phyloP scores from a whole-genome alignment of 148 eudicot species.

The Polygonum aviculare region DNA sequence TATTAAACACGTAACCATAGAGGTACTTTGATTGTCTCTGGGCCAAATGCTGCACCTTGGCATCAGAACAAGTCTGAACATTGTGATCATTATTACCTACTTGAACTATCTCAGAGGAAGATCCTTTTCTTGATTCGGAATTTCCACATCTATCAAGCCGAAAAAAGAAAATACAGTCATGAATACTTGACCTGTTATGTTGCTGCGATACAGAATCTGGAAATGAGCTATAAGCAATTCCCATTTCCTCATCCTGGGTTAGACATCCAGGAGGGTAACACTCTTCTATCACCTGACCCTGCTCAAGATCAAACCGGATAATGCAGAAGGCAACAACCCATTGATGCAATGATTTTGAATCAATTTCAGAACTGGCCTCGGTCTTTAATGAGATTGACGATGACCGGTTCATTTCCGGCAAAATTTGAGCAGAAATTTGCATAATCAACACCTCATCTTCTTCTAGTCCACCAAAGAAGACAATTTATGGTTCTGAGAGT shows the following conservation, averaged over 20 bases:
- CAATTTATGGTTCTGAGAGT: background rate
- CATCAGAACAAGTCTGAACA: constrained; percentile 13
- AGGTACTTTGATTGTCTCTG: constrained; percentile 31
- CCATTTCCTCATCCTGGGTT: constrained; percentile 74
- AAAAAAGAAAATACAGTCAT: constrained; percentile 91
- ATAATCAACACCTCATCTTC: constrained; percentile 20
- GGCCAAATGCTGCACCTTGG: constrained; percentile 12
- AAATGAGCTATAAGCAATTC: constrained; percentile 75
- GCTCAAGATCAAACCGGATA: constrained; percentile 93
- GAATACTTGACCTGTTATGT: constrained; percentile 74
- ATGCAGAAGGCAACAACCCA: constrained; percentile 85
- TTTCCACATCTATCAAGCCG: constrained; percentile 44
- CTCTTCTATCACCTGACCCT: constrained; percentile 90
- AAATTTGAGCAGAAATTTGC: constrained; percentile 21
- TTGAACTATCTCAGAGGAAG: constrained; percentile 39
- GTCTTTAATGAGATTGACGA: constrained; percentile 62
- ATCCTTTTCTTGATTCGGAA: constrained; percentile 15
- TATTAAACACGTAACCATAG: constrained; percentile 91
- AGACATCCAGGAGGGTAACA: constrained; percentile 71
- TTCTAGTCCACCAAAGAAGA: constrained; percentile 11
- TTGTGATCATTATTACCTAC: constrained; percentile 20
- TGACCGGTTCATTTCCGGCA: constrained; percentile 71
- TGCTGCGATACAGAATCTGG: constrained; percentile 94
- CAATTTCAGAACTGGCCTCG: constrained; percentile 45
- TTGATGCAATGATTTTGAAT: constrained; percentile 44